Base-by-base conservation (phyloP, 23 red algal genomes). In the Agarophyton chilense region DNA sequence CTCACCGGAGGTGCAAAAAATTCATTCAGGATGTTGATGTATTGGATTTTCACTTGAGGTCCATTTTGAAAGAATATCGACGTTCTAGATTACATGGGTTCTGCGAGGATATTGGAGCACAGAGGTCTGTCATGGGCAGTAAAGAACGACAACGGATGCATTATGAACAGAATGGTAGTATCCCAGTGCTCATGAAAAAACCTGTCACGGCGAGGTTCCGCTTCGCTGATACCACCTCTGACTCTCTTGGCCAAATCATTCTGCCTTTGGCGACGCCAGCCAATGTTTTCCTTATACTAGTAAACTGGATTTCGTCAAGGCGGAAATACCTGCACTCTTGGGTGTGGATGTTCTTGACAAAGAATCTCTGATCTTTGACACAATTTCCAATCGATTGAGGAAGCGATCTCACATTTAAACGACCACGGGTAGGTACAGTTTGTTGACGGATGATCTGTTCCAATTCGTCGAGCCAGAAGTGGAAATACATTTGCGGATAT, bases 391-490 rank as follows among this genome's bases (percentile, higher is more conserved):
- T 41, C 8, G 78, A 38, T 50, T 82, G 2, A 41, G 26, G 2
- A 57, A 62, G 14, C 46, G 78, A 33, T 18, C 10, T 16, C 46
- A 24, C 47, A 53, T 53, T n/a, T 56, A 21, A 57, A 0, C 21
- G 49, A 53, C 53, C 21, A 7, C 35, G 78, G 55, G 40, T 2
- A 9, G 21, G 56, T 29, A 6, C 14, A 31, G 24, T 61, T 6
- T 11, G 21, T 86, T 52, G 82, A 86, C 40, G 60, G 52, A 38
- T 72, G 82, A 51, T 53, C 10, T 52, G 64, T 86, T 26, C 82
- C 60, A 28, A 18, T 86, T 40, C 63, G 11, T 21, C 18, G 52
- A 72, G 21, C 56, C 1, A 52, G 26, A 19, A 73, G 60, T 51
- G 41, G 29, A n/a, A 61, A 86, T 72, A 34, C 72, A 10, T 86